Conservation (phyloP, 2,329 filamentous ascomycete genomes). For the Curvularia spicifera region DNA sequence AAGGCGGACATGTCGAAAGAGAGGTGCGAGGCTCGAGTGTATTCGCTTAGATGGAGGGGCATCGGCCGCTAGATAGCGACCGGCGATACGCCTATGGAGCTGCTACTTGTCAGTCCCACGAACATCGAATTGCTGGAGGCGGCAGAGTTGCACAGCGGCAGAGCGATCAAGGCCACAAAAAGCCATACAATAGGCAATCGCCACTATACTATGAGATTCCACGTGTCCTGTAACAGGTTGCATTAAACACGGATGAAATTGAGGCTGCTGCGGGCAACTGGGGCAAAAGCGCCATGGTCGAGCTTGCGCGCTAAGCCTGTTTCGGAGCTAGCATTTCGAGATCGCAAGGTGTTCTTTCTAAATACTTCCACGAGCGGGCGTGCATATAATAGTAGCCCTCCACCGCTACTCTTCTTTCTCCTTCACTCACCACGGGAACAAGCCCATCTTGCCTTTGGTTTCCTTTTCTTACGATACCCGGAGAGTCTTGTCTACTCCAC, state of each 20-base stretch:
- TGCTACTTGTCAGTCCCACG: background rate
- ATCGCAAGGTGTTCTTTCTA: constrained; percentile 44
- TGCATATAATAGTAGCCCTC: constrained; percentile 41
- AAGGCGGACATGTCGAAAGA: background rate
- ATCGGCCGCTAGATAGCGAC: constrained; percentile 5
- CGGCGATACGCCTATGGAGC: constrained; percentile 8
- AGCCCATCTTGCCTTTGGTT: constrained; percentile 26
- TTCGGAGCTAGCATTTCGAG: constrained; percentile 28
- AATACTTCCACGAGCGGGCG: constrained; percentile 29
- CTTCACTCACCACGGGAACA: constrained; percentile 28
- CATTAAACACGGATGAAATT: constrained; percentile 36
- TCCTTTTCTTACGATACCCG: constrained; percentile 40
- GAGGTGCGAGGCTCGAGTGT: background rate
- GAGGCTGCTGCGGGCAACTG: constrained; percentile 39
- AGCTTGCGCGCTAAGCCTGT: constrained; percentile 28
- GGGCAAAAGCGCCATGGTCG: constrained; percentile 29
- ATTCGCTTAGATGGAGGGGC: constrained; percentile 19
- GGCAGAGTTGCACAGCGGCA: constrained; percentile 15
- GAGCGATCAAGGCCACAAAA: constrained; percentile 4
- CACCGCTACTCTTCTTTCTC: constrained; percentile 29
- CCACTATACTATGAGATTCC: constrained; percentile 21
- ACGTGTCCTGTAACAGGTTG: constrained; percentile 42
- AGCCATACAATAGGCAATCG: constrained; percentile 19
- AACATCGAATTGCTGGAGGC: constrained; percentile 1
- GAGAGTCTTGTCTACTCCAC: constrained; percentile 32